Base-by-base conservation (phyloP, 2,329 filamentous ascomycete genomes). In the Macrophomina pseudophaseolina region DNA sequence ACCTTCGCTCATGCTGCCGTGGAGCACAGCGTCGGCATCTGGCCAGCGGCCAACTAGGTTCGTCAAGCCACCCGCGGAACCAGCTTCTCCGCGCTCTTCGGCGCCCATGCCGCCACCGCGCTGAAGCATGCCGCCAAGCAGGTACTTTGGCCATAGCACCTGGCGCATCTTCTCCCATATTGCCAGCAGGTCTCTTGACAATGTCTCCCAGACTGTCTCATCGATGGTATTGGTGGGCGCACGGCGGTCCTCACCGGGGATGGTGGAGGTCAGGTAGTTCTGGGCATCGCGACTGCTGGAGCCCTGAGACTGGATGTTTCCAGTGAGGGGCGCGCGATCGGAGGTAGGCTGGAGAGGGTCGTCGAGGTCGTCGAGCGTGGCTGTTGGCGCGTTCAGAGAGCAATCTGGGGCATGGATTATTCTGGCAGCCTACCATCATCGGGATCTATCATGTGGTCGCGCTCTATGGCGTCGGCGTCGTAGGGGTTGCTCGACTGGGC, bases 121-220 rank as follows among this genome's bases (percentile, higher is more conserved):
- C 70, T 84, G 80, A 79, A 90, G 80, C 74, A 89, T 83, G 46
- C 88, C 88, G 48, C 88, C 88, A 30, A 99, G 90, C 58, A 99
- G 86, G 81, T 98, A 98, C 75, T 94, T 94, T 18, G 95, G 95
- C 80, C 93, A 99, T 68, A 99, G 87, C 46, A 99, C 95, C 83
- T 97, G 94, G 79, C 92, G 90, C 90, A 99, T 93, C 85, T 99
- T 99, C 81, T 92, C 91, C 94, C 95, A 98, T 42, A 98, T 93
- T 32, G 93, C 95, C 7, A 94, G 81, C 71, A 99, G 82, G 79
- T 99, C 95, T 71, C 95, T 90, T 63, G 91, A 92, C 68, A 99
- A 84, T n/a, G 95, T 99, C 51, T 94, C 92, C 95, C 95, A 99
- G 48, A 99, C 95, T 1, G 89, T 90, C 82, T 99, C 95, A 79